Percentiles rank a stretch among this genome's conserved stretches.
phyloP scores from a whole-genome alignment of 192 early-diverging fungal species.

The Mortierella alpina region DNA sequence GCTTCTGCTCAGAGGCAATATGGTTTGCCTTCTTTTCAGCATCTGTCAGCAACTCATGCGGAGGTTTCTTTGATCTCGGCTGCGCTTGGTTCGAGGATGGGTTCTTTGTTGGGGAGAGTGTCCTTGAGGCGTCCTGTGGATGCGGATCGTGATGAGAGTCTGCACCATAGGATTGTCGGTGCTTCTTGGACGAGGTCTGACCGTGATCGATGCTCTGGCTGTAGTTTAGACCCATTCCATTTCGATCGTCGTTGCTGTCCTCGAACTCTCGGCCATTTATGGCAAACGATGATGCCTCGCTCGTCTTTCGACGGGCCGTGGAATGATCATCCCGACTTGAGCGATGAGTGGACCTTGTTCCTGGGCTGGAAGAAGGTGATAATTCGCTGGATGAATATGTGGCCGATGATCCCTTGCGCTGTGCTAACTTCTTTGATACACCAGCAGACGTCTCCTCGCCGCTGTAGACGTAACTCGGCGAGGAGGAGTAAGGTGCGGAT shows the following conservation, averaged over 20 bases:
- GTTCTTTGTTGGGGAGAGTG: constrained; percentile 10
- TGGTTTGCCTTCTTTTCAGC: constrained; percentile 95
- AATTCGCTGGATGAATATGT: not conserved
- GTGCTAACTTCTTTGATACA: constrained; percentile 19
- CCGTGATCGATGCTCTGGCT: not conserved
- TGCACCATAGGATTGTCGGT: not conserved
- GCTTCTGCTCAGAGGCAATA: constrained; percentile 94
- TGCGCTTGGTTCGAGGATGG: constrained; percentile 6
- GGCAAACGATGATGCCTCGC: constrained; percentile 15
- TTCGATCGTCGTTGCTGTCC: constrained; percentile 24
- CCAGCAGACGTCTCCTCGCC: constrained; percentile 16
- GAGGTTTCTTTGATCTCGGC: constrained; percentile 49
- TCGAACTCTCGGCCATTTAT: constrained; percentile 4
- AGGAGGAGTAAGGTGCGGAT: constrained; percentile 12
- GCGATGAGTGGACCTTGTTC: constrained; percentile 5
- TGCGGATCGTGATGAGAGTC: not conserved
- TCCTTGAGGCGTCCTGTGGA: constrained; percentile 3
- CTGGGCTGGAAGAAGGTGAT: not conserved
- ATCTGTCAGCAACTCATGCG: constrained; percentile 83
- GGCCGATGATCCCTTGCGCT: constrained; percentile 34
- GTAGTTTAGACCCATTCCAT: constrained; percentile 13
- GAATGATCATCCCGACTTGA: constrained; percentile 28
- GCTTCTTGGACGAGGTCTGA: not conserved
- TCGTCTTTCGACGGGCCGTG: constrained; percentile 11
- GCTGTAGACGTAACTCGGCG: not conserved